Evolutionary conservation across 1,284 basidiomycete genomes (phyloP).

Genomic region (Tilletiaria anomala): DNA sequence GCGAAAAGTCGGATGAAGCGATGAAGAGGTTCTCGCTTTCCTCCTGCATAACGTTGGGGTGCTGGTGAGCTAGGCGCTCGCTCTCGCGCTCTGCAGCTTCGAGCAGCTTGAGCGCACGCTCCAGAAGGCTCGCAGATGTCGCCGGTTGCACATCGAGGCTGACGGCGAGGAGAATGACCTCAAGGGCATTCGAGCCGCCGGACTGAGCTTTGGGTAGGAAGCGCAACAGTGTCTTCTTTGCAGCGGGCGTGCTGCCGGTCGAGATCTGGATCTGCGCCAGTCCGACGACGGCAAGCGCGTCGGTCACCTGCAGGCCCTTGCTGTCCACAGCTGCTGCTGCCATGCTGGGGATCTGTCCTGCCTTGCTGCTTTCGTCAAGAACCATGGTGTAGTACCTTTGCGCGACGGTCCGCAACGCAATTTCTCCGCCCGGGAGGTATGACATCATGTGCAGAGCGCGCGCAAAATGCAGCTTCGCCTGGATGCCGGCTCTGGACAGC

Average conservation of each 20-base stretch:
- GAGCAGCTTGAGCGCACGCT: background rate
- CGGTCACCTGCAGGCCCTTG: constrained; percentile 10
- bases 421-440: constrained; percentile 10
- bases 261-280: constrained; percentile 31
- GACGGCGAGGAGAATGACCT: constrained; percentile 25
- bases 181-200: constrained; percentile 11
- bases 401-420: constrained; percentile 14
- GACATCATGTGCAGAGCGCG: constrained; percentile 28
- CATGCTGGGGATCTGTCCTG: constrained; percentile 3
- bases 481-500: constrained; percentile 15
- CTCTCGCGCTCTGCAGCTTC: constrained; percentile 1
- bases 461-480: constrained; percentile 29
- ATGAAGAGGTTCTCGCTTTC: too few species aligned
- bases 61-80: background rate
- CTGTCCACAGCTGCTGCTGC: constrained; percentile 3
- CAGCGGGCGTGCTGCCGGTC: constrained; percentile 22
- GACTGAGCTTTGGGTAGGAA: background rate
- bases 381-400: constrained; percentile 27
- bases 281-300: constrained; percentile 30
- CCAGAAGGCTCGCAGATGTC: background rate
- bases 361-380: constrained; percentile 20
- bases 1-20: too few species aligned
- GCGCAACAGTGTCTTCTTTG: constrained; percentile 20
- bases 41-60: too few species aligned
- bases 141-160: constrained; percentile 19